Evolutionary conservation across 805 yeast species (phyloP), one percentile per base, ranked within the genome.

Genomic region (Starmera dryadoides): DNA sequence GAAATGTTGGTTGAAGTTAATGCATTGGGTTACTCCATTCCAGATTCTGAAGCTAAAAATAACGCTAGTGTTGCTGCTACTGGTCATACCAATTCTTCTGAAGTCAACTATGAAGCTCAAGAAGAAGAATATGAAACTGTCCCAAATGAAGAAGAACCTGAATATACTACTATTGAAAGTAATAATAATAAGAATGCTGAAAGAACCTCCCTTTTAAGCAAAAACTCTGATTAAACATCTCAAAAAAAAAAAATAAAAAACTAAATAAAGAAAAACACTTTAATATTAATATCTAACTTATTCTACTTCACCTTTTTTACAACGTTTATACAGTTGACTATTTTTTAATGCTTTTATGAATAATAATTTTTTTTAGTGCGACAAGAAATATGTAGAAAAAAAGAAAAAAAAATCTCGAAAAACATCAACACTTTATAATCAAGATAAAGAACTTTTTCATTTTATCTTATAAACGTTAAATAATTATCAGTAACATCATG

Each of bases 1-100:
- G 55, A 58, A 23, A 89, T 91, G 95, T 40, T 58, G 17, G 47
- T 47, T 6, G 66, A 60, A 31, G 42, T 69, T 22, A 51, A 59
- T 37, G 42, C 45, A 15, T 42, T 69, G 12, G 73, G 73, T 2
- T 66, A 60, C 42, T 64, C 73, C 5, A 46, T 38, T 29, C 60
- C 62, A 9, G 62, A 59, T 28, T 56, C 62, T 3, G 49, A 44
- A 11, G 40, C 25, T 4, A 33, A 28, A 6, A 17, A 28, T n/a
- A n/a, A n/a, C n/a, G n/a, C n/a, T n/a, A n/a, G n/a, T n/a, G n/a
- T n/a, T n/a, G n/a, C 28, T 4, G 5, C 28, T 8, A 8, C 28
- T 12, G 14, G 28, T 25, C n/a, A 14, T 3, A 14, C 28, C 11
- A n/a, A 14, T 25, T 33, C 18, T 33, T 6, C 34, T 15, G 23